Base-by-base conservation (phyloP, 2,329 filamentous ascomycete species). In the Trichoderma sp. region DNA sequence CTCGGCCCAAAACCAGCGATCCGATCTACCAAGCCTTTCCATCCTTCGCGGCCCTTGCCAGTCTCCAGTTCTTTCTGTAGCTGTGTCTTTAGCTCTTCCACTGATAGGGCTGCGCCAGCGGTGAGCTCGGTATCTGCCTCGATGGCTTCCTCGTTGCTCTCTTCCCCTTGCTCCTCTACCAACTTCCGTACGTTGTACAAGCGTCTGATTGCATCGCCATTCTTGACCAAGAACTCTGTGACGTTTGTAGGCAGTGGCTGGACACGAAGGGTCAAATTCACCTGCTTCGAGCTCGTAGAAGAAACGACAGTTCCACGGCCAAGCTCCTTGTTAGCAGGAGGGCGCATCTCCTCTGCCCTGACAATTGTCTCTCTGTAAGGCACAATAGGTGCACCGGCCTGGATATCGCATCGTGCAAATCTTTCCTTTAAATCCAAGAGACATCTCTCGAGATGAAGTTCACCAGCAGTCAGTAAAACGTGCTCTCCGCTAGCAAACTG, bases 341-440 rank as follows among this genome's bases (percentile, higher is more conserved):
- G 89, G 29, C 94, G 90, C 96, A 99, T 99, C 79, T 99, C 96
- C 47, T 94, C 88, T 0, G 91, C 92, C 31, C 88, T 87, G 52
- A 97, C 90, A 70, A 97, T 97, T 0, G 93, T 96, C 81, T 99
- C 96, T 68, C 94, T 87, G 79, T 97, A 99, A 0, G 96, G 96
- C 16, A 99, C 96, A 71, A 99, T 98, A 1, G 96, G 92, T 55
- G 93, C 92, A 68, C 96, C 94, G 33, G 93, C 93, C 77, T 98
- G 95, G 64, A 99, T 94, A 73, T 98, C 95, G 77, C 96, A 98
- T 72, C 89, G 91, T 6, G 96, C 95, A 77, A 97, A 99, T 5
- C 96, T 87, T 77, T 99, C 96, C 71, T 93, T 88, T 31, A 99
- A 84, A 82, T 99, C 96, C 65, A 96, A 97, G 70, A 99, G 80